These are phyloP conservation scores for Rickenella mellea DNA, from an alignment of 768 basidiomycete species.

Conservation along the genomic window DNA sequence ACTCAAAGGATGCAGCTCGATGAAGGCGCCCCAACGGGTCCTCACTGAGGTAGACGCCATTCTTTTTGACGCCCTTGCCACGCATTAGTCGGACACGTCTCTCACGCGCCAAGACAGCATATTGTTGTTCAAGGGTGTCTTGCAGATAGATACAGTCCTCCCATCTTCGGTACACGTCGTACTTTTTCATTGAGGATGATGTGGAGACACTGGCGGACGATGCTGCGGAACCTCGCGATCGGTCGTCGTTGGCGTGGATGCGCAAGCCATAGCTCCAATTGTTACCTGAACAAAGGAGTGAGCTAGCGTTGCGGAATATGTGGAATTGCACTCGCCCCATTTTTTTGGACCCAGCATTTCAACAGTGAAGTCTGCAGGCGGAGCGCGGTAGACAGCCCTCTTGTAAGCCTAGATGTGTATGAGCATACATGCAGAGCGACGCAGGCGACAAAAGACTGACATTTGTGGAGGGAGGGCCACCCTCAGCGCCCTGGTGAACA, in stretches of 20 bases:
- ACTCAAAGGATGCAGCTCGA: slow-evolving; percentile 75
- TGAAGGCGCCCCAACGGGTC: slow-evolving; percentile 25
- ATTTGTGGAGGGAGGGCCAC: not conserved
- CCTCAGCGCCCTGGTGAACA: not conserved
- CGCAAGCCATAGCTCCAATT: slow-evolving; percentile 55
- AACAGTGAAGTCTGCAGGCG: slow-evolving; percentile 52
- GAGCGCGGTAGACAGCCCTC: slow-evolving; percentile 46
- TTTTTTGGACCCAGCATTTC: slow-evolving; percentile 51
- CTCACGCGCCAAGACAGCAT: slow-evolving; percentile 48
- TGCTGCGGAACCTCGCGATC: slow-evolving; percentile 17
- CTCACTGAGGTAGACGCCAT: slow-evolving; percentile 57
- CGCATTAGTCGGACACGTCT: slow-evolving; percentile 59
- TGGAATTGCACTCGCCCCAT: slow-evolving; percentile 31
- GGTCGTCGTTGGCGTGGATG: slow-evolving; percentile 32
- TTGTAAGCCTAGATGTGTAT: slow-evolving; percentile 40
- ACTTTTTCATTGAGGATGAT: slow-evolving; percentile 30
- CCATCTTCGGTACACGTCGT: slow-evolving; percentile 75
- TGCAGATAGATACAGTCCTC: slow-evolving; percentile 78
- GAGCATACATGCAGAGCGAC: not conserved
- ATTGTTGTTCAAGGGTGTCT: slow-evolving; percentile 57
- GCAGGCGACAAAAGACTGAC: not conserved
- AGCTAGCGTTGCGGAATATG: not conserved
- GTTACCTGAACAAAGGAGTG: slow-evolving; percentile 28
- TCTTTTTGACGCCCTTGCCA: slow-evolving; percentile 69
- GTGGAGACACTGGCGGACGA: slow-evolving; percentile 28